Conservation (phyloP, 805 yeast genomes). For the Debaryomyces prosopidis region DNA sequence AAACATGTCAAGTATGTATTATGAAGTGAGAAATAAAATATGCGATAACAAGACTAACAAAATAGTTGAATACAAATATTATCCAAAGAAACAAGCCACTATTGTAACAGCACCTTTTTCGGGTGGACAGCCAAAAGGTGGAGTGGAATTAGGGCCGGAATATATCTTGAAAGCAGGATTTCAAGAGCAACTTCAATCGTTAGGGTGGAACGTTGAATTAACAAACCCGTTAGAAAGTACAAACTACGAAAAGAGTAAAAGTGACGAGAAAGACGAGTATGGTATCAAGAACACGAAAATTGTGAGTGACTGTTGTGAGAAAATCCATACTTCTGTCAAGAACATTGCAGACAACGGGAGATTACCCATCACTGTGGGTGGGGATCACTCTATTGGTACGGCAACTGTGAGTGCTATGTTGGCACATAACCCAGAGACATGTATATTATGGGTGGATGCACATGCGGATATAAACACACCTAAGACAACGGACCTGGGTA, state of each 20-base stretch:
- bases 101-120: slow-evolving; percentile 88
- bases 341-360: slow-evolving; percentile 45
- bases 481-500: slow-evolving; percentile 78
- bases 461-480: slow-evolving; percentile 97
- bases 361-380: slow-evolving; percentile 87
- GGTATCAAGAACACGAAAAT: slow-evolving; percentile 74
- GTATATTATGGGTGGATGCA: slow-evolving; percentile 95
- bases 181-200: slow-evolving; percentile 53
- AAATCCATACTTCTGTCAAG: slow-evolving; percentile 61
- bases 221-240: slow-evolving; percentile 54
- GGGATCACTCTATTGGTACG: slow-evolving; percentile 95
- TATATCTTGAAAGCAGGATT: slow-evolving; percentile 74
- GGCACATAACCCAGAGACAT: slow-evolving; percentile 78
- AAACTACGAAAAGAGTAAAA: slow-evolving; percentile 44
- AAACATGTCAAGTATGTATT: too few relatives aligned
- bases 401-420: slow-evolving; percentile 88
- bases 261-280: slow-evolving; percentile 41
- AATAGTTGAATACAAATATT: slow-evolving; percentile 50
- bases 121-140: slow-evolving; percentile 93
- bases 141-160: slow-evolving; percentile 94
- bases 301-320: slow-evolving; percentile 72
- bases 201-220: slow-evolving; percentile 71
- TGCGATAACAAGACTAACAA: slow-evolving; percentile 2
- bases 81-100: slow-evolving; percentile 56
- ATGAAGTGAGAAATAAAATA: too few relatives aligned